These are phyloP conservation scores for Malus sieversii DNA, from an alignment of 306 rosid species.

Conservation along the genomic window DNA sequence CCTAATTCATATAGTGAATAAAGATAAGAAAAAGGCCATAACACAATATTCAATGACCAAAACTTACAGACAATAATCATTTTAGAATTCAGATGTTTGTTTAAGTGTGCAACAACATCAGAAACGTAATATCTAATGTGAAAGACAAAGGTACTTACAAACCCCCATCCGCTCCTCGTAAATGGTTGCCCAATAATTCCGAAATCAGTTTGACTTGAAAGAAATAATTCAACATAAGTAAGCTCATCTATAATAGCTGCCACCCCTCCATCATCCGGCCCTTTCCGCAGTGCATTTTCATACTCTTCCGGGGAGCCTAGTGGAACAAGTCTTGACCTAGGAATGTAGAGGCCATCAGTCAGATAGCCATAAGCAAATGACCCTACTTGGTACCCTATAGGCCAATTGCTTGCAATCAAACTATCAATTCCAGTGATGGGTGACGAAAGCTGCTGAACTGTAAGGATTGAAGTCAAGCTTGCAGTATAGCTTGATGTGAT, in stretches of 20 bases:
- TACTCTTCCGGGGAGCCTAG: conserved; percentile 83
- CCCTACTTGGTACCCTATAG: conserved; percentile 91
- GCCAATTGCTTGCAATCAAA: conserved; percentile 64
- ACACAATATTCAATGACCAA: not conserved
- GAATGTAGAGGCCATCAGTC: conserved; percentile 55
- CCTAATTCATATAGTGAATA: conserved; percentile 33
- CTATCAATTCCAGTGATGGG: conserved; percentile 85
- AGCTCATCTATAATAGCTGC: conserved; percentile 90
- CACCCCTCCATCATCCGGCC: conserved; percentile 80
- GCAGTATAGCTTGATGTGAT: conserved; percentile 93
- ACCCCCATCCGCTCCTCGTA: conserved; percentile 90
- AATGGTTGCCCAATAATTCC: conserved; percentile 83
- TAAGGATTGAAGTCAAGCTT: conserved; percentile 87
- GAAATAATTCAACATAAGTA: conserved; percentile 69
- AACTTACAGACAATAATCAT: not conserved
- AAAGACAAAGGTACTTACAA: conserved; percentile 57
- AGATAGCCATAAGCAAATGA: conserved; percentile 81
- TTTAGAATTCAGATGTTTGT: not conserved
- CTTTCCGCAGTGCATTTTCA: conserved; percentile 58
- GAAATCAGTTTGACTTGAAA: conserved; percentile 58
- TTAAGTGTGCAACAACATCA: not conserved
- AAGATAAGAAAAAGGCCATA: conserved; percentile 18
- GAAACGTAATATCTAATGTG: not conserved
- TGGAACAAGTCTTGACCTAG: conserved; percentile 56
- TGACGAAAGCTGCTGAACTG: conserved; percentile 83